phyloP scores from a whole-genome alignment of 352 stramenopile species.

The Phytopythium sindhum region DNA sequence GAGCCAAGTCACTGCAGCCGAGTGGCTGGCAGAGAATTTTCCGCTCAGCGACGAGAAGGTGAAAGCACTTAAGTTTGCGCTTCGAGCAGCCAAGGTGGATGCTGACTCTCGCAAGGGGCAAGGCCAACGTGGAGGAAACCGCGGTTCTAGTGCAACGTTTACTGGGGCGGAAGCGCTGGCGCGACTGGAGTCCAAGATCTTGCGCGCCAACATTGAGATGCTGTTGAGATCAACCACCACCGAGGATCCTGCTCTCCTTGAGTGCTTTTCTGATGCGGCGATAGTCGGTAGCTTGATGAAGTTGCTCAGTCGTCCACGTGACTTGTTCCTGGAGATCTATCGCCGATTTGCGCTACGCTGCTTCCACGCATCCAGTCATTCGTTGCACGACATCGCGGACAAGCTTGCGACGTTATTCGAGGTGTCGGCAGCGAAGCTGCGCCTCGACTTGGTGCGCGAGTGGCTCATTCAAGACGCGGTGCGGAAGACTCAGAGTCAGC shows the following conservation, averaged over 20 bases:
- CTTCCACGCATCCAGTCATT: slow-evolving; percentile 20
- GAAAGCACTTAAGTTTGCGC: slow-evolving; percentile 42
- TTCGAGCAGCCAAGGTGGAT: slow-evolving; percentile 15
- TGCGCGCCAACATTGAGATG: slow-evolving; percentile 34
- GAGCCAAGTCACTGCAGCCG: slow-evolving; percentile 40
- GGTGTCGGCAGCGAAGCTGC: slow-evolving; percentile 20
- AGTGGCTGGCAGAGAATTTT: slow-evolving; percentile 55
- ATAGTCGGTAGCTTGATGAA: slow-evolving; percentile 22
- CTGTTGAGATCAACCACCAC: slow-evolving; percentile 22
- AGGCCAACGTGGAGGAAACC: background rate
- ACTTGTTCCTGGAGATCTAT: slow-evolving; percentile 47
- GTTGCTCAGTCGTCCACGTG: slow-evolving; percentile 26
- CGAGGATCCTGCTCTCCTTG: slow-evolving; percentile 14
- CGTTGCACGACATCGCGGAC: slow-evolving; percentile 26
- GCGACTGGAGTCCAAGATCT: slow-evolving; percentile 36
- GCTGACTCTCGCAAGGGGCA: background rate
- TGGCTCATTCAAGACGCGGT: slow-evolving; percentile 52
- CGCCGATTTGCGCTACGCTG: slow-evolving; percentile 33
- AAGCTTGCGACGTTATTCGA: slow-evolving; percentile 29
- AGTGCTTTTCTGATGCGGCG: slow-evolving; percentile 13
- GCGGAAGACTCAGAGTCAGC: slow-evolving; percentile 6
- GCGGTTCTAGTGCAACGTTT: slow-evolving; percentile 24
- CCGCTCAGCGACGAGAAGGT: slow-evolving; percentile 34
- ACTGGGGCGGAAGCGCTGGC: slow-evolving; percentile 27
- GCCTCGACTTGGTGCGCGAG: slow-evolving; percentile 38